Percentiles rank a stretch among this genome's conserved stretches.
Conservation (phyloP, 306 rosid species). For the Citrullus colocynthis region DNA sequence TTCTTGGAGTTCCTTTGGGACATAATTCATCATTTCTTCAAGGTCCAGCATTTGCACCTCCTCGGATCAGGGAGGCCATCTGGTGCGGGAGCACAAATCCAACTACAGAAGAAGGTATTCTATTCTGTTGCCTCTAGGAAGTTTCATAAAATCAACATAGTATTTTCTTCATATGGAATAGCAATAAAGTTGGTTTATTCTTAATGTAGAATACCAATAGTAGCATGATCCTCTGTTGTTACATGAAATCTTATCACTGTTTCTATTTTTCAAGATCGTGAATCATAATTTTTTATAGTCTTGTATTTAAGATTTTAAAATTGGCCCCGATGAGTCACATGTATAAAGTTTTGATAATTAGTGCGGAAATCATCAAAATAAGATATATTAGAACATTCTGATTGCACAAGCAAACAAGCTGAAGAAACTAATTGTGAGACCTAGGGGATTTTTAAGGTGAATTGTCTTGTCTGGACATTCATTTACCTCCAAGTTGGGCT, state of each 20-base stretch:
- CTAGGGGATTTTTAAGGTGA: background rate
- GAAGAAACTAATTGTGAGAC: background rate
- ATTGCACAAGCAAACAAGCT: background rate
- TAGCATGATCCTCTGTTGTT: background rate
- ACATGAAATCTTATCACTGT: background rate
- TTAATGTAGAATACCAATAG: background rate
- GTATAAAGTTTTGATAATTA: background rate
- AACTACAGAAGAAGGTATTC: slow-evolving; percentile 78
- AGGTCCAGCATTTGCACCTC: slow-evolving; percentile 98
- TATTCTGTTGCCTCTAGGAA: background rate
- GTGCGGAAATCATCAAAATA: background rate
- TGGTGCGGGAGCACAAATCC: slow-evolving; percentile 98
- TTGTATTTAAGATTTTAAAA: background rate
- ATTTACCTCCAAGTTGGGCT: background rate
- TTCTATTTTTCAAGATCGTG: background rate
- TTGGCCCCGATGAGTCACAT: background rate
- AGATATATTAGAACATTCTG: background rate
- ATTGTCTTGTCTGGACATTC: background rate
- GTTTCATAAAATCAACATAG: background rate
- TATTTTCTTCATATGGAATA: background rate
- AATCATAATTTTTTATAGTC: background rate
- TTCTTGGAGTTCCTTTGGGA: slow-evolving; percentile 92
- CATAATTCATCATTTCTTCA: slow-evolving; percentile 96
- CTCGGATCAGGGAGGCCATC: slow-evolving; percentile 90
- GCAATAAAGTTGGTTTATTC: background rate